A percentile compares a stretch with the other conserved stretches of the same genome.
Conservation (phyloP, 139 green algal species). For the Pleodorina starrii region DNA sequence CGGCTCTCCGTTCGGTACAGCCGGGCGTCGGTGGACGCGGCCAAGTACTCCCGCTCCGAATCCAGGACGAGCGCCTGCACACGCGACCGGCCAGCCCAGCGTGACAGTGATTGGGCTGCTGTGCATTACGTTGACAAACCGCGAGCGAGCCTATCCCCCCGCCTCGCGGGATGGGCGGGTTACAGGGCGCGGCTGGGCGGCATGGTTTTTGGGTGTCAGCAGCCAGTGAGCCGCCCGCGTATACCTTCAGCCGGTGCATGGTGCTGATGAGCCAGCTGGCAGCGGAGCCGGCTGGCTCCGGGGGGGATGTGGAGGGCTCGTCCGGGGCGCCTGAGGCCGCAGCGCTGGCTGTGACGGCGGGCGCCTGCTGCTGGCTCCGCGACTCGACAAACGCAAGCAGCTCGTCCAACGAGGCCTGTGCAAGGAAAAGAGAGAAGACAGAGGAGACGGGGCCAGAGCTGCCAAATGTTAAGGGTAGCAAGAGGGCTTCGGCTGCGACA, state of each 20-base stretch:
- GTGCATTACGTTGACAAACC: no score
- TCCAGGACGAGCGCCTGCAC: constrained; percentile 52
- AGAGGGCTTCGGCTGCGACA: no score
- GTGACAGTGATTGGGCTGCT: no score
- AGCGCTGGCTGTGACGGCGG: background rate
- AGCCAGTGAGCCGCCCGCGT: no score
- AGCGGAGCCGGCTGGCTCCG: background rate
- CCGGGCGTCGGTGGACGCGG: constrained; percentile 38
- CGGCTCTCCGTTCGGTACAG: constrained; percentile 30
- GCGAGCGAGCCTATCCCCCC: no score
- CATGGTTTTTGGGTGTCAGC: no score
- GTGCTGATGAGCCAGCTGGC: background rate
- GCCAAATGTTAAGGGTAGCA: no score
- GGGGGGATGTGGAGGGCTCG: background rate
- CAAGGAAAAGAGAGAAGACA: no score
- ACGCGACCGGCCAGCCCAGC: no score
- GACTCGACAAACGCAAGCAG: constrained; percentile 3
- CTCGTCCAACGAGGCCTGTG: constrained; percentile 29
- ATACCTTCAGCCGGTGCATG: constrained; percentile 21
- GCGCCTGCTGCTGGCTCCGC: background rate
- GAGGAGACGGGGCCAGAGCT: no score
- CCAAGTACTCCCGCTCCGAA: constrained; percentile 39
- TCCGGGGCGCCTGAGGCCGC: background rate
- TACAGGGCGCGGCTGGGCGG: no score
- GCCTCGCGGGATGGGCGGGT: no score